phyloP scores from a whole-genome alignment of 2,329 filamentous ascomycete genomes.

The Penicillium sp. region DNA sequence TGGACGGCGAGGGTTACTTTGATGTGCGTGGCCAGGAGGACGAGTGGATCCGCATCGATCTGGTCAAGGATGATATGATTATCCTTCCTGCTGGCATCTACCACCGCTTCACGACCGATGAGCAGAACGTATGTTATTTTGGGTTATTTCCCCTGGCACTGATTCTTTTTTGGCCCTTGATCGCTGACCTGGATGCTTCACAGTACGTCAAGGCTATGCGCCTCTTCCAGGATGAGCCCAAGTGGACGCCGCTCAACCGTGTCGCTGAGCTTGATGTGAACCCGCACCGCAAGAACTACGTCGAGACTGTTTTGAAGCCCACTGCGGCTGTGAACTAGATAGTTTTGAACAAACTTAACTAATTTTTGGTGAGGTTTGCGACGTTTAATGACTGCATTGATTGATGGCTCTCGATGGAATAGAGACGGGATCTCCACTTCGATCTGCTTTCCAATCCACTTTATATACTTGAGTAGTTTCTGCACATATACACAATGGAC shows the following conservation, averaged over 20 bases:
- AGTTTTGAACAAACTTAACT: conserved; percentile 17
- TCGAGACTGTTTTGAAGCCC: conserved; percentile 50
- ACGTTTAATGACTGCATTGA: conserved; percentile 15
- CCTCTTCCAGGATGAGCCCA: conserved; percentile 96
- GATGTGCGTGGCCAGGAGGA: conserved; percentile 85
- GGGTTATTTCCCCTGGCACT: neutral
- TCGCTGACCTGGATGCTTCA: conserved; percentile 8
- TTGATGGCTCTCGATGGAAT: conserved; percentile 1
- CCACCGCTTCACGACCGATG: conserved; percentile 95
- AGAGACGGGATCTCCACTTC: conserved; percentile 1
- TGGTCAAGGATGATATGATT: conserved; percentile 88
- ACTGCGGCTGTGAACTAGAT: conserved; percentile 36
- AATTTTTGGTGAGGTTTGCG: neutral
- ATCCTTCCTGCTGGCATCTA: conserved; percentile 95
- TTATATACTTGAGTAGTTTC: neutral
- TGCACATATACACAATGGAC: neutral
- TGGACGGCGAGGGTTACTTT: conserved; percentile 88
- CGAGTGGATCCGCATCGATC: conserved; percentile 83
- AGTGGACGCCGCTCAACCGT: conserved; percentile 94
- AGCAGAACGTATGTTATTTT: conserved; percentile 74
- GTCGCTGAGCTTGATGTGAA: conserved; percentile 78
- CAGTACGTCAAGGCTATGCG: conserved; percentile 96
- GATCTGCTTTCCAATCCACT: neutral
- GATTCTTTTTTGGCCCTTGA: neutral
- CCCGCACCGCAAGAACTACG: conserved; percentile 77